Percentiles rank a stretch among this genome's conserved stretches.
These are phyloP conservation scores for Trichosporon ovoides DNA, from an alignment of 1,284 basidiomycete species.

Conservation along the genomic window DNA sequence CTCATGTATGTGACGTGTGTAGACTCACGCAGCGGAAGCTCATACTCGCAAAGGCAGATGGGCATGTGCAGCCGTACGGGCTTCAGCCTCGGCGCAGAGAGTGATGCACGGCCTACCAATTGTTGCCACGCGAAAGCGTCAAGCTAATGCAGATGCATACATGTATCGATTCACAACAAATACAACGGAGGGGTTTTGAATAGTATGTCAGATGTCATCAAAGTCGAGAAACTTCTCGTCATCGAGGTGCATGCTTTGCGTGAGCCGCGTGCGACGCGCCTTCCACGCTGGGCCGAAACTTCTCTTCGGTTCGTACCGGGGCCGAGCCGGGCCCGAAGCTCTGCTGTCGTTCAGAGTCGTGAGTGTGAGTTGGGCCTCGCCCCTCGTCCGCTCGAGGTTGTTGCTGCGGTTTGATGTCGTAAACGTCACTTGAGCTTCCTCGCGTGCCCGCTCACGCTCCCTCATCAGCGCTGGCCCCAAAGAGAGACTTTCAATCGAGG, in stretches of 20 bases:
- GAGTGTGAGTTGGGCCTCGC: neutral
- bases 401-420: no score
- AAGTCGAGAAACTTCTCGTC: slow-evolving; percentile 23
- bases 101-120: no score
- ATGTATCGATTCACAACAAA: slow-evolving; percentile 1
- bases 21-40: no score
- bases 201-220: slow-evolving; percentile 17
- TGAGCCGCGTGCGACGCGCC: neutral
- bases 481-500: slow-evolving; percentile 14
- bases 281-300: neutral
- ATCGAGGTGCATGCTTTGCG: slow-evolving; percentile 10
- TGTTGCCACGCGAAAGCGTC: neutral
- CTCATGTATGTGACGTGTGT: no score
- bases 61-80: no score
- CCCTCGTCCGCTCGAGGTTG: no score
- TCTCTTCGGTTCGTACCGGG: neutral
- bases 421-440: neutral
- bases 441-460: neutral
- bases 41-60: no score
- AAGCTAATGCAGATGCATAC: neutral
- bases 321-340: no score
- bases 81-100: no score
- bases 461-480: slow-evolving; percentile 6
- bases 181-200: neutral
- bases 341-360: neutral